A percentile compares a stretch with the other conserved stretches of the same genome.
phyloP scores from a whole-genome alignment of 2,329 filamentous ascomycete species.

The Sporothrix pseudoabietina region DNA sequence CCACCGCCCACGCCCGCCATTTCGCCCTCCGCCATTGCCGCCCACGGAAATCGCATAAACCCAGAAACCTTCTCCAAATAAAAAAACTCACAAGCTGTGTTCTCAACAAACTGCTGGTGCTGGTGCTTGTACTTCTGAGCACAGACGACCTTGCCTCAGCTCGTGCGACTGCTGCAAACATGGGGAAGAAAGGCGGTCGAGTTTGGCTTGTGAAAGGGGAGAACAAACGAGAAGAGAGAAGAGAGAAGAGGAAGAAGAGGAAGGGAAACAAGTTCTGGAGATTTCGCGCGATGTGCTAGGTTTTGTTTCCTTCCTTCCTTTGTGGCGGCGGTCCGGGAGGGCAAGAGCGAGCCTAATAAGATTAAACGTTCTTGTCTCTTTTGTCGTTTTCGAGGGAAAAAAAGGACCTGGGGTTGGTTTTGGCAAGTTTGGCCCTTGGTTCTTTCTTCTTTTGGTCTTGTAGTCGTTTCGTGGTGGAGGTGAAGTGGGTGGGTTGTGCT shows the following conservation, averaged over 20 bases:
- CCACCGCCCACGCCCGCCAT: no score
- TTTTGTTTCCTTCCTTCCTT: constrained; percentile 18
- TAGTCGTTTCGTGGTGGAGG: not conserved
- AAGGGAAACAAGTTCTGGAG: not conserved
- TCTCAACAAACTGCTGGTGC: constrained; percentile 32
- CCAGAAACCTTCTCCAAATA: not conserved
- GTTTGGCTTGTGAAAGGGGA: constrained; percentile 2
- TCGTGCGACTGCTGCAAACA: constrained; percentile 44
- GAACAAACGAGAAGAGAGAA: not conserved
- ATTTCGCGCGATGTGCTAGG: constrained; percentile 16
- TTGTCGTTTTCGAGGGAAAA: constrained; percentile 9
- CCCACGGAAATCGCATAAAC: not conserved
- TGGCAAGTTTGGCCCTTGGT: constrained; percentile 15
- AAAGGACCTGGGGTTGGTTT: constrained; percentile 25
- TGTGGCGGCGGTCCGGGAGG: constrained; percentile 9
- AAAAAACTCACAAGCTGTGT: constrained; percentile 30
- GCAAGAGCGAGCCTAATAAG: constrained; percentile 24
- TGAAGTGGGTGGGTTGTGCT: constrained; percentile 3
- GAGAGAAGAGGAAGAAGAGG: constrained; percentile 9
- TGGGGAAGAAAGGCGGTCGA: not conserved
- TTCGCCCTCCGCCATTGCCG: no score
- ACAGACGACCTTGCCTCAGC: constrained; percentile 44
- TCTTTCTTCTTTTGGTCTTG: constrained; percentile 21
- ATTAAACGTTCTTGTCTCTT: constrained; percentile 14
- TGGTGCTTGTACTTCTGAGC: constrained; percentile 38